Evolutionary conservation across 306 rosid genomes (phyloP).

Genomic region (Prunus kanzakura): DNA sequence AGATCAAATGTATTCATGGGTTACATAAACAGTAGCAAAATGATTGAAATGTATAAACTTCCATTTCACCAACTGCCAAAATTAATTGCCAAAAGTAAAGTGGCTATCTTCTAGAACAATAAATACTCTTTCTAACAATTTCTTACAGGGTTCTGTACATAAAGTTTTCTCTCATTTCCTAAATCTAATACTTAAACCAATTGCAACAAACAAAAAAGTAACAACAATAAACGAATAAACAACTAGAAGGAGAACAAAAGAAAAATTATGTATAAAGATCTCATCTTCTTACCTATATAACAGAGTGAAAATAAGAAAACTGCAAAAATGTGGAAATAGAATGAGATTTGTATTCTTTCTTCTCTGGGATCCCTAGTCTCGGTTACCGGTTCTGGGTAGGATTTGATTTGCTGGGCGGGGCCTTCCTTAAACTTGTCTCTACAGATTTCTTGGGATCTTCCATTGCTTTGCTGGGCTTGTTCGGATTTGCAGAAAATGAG

Average conservation of each 20-base stretch:
- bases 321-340: slow-evolving; percentile 37
- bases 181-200: slow-evolving; percentile 17
- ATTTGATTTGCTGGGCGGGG: slow-evolving; percentile 66
- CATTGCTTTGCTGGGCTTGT: slow-evolving; percentile 28
- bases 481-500: slow-evolving; percentile 31
- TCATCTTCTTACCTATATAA: slow-evolving; percentile 42
- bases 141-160: slow-evolving; percentile 18
- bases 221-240: slow-evolving; percentile 1
- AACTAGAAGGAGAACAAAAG: slow-evolving; percentile 1
- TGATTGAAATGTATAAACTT: neutral
- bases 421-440: slow-evolving; percentile 49
- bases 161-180: slow-evolving; percentile 23
- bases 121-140: slow-evolving; percentile 11
- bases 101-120: neutral
- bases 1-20: neutral
- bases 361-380: slow-evolving; percentile 26
- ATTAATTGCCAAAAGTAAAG: neutral
- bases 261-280: slow-evolving; percentile 22
- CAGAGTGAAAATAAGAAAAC: slow-evolving; percentile 14
- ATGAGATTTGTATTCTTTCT: slow-evolving; percentile 24
- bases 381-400: slow-evolving; percentile 64
- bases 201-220: neutral
- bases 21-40: slow-evolving; percentile 7
- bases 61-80: neutral
- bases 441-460: slow-evolving; percentile 41